These are phyloP conservation scores for Boletales sp. DNA, from an alignment of 768 basidiomycete species.

Conservation along the genomic window DNA sequence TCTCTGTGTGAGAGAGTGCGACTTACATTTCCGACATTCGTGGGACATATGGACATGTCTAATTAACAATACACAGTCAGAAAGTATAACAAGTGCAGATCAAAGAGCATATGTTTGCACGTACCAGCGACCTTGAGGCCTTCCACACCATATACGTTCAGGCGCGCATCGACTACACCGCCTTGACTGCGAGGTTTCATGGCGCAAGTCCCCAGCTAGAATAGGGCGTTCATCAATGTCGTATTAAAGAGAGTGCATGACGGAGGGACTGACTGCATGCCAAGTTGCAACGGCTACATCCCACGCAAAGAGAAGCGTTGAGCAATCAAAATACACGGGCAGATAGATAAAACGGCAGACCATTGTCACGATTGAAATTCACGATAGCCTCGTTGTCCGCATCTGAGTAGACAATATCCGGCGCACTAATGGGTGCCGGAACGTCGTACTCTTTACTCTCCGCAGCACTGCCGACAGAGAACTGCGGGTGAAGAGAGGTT, in stretches of 20 bases:
- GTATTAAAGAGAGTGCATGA: background rate
- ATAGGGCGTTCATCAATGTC: background rate
- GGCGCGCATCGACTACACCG: constrained; percentile 58
- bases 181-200: constrained; percentile 60
- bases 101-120: too few relatives aligned
- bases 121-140: constrained; percentile 64
- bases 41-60: constrained; percentile 37
- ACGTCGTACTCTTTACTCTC: constrained; percentile 10
- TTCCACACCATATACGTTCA: constrained; percentile 61
- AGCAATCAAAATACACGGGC: background rate
- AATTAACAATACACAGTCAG: too few relatives aligned
- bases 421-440: constrained; percentile 22
- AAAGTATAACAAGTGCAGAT: too few relatives aligned
- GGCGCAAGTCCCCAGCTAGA: constrained; percentile 60
- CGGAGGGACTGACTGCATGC: background rate
- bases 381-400: constrained; percentile 34
- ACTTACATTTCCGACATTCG: constrained; percentile 24
- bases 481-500: constrained; percentile 16
- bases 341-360: too few relatives aligned
- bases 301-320: background rate
- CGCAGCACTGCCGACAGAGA: constrained; percentile 27
- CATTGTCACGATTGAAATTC: constrained; percentile 16
- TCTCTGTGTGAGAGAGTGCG: too few relatives aligned
- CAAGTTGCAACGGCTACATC: background rate
- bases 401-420: constrained; percentile 30